These are phyloP conservation scores for Endoconidiophora laricicola DNA, from an alignment of 2,329 filamentous ascomycete genomes.

Conservation along the genomic window DNA sequence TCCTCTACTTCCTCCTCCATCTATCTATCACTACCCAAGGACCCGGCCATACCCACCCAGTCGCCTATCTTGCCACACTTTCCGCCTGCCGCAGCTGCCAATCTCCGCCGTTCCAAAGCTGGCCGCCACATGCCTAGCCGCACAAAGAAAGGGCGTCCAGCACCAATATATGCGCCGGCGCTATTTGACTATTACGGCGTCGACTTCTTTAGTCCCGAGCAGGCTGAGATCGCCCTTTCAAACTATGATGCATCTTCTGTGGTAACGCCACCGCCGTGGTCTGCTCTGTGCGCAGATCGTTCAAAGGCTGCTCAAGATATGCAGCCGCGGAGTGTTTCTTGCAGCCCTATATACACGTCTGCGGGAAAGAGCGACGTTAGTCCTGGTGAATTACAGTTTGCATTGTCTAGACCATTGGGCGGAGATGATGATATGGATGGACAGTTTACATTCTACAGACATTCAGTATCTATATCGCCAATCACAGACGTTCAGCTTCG, in stretches of 20 bases:
- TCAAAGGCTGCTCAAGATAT: background rate
- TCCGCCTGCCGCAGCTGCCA: background rate
- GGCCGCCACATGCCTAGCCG: background rate
- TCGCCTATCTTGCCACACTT: background rate
- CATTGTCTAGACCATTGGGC: too few relatives aligned
- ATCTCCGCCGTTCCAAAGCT: background rate
- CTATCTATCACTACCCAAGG: background rate
- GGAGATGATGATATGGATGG: too few relatives aligned
- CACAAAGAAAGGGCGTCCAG: background rate
- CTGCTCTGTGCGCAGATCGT: too few relatives aligned
- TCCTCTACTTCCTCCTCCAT: background rate
- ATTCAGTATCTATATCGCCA: too few relatives aligned
- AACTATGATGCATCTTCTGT: background rate
- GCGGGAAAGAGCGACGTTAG: too few relatives aligned
- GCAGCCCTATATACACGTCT: background rate
- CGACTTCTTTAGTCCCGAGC: slow-evolving; percentile 10
- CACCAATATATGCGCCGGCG: slow-evolving; percentile 6
- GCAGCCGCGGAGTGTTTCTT: background rate
- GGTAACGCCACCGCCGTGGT: background rate
- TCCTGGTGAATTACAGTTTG: too few relatives aligned
- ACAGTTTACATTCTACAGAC: too few relatives aligned
- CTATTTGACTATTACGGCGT: slow-evolving; percentile 5
- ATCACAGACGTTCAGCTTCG: too few relatives aligned
- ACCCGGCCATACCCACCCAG: too few relatives aligned
- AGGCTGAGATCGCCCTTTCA: slow-evolving; percentile 1